Percentiles rank a stretch among this genome's conserved stretches.
Evolutionary conservation across 441 rosid species (phyloP).

Genomic region (Flueggea neowawraea): DNA sequence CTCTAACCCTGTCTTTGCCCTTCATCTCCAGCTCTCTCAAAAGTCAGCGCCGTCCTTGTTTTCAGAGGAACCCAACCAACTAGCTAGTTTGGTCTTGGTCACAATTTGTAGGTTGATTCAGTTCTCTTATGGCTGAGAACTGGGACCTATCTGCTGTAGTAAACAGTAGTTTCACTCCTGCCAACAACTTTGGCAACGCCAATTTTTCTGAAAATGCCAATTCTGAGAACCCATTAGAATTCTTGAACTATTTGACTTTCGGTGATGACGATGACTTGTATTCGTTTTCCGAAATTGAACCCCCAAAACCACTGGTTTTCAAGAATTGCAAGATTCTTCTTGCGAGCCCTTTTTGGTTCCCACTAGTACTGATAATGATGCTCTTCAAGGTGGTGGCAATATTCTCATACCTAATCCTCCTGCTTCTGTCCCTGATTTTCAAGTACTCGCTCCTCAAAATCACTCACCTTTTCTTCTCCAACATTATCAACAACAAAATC

Average conservation of each 20-base stretch:
- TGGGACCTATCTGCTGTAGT: slow-evolving; percentile 80
- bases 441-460: slow-evolving; percentile 13
- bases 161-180: slow-evolving; percentile 42
- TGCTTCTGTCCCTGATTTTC: slow-evolving; percentile 22
- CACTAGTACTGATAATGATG: slow-evolving; percentile 10
- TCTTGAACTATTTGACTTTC: slow-evolving; percentile 36
- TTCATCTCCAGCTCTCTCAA: slow-evolving; percentile 13
- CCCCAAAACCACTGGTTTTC: slow-evolving; percentile 19
- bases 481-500: slow-evolving; percentile 12
- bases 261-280: slow-evolving; percentile 30
- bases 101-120: slow-evolving; percentile 13
- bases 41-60: slow-evolving; percentile 82
- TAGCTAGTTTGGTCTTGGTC: background rate
- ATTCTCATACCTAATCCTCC: no score
- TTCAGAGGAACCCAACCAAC: no score
- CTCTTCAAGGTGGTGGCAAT: slow-evolving; percentile 5
- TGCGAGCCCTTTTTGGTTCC: slow-evolving; percentile 44
- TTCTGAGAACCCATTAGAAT: slow-evolving; percentile 27
- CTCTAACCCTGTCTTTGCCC: slow-evolving; percentile 11
- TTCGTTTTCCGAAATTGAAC: slow-evolving; percentile 24
- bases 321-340: slow-evolving; percentile 58
- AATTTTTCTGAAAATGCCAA: slow-evolving; percentile 1
- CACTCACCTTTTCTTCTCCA: slow-evolving; percentile 21
- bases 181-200: slow-evolving; percentile 1
- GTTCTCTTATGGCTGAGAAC: slow-evolving; percentile 42